Base-by-base conservation (phyloP, 225 moss, liverwort and hornwort species). In the Bryum argenteum region DNA sequence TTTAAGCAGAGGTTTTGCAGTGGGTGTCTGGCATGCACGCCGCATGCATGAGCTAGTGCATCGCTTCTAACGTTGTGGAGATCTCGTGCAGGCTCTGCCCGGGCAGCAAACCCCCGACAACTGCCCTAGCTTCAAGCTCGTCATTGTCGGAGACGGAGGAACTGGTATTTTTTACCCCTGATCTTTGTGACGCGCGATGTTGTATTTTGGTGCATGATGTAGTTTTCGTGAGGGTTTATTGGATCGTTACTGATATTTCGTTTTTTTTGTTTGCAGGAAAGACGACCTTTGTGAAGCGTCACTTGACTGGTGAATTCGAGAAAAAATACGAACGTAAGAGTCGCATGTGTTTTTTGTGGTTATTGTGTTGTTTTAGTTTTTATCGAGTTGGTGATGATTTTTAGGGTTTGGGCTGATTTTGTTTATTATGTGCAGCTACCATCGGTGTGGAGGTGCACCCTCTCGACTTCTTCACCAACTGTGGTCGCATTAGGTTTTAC, bases 361-460 rank as follows among this genome's bases (percentile, higher is more conserved):
- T 59, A 12, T 33, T 6, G 0, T 2, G 33, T 33, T 28, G 2
- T 5, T 5, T 2, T 28, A 5, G 33, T 0, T 33, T 33, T 33
- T 3, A 6, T 6, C 5, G 21, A 14, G 3, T 0, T 11, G 15
- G 28, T 58, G 9, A 12, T 21, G 8, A 6, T 6, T 62, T 41
- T 12, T 5, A 63, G 41, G 13, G 60, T 60, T 60, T 22, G 26
- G 13, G 8, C 24, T 60, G 60, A 39, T 4, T 5, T 11, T 12
- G 21, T 20, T 44, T 3, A 6, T 41, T 12, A 13, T 15, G 7
- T 63, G 43, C 63, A 63, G 63, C 93, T 10, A 93, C 93, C 0
- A 93, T 93, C 42, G 93, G 90, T 8, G 93, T 93, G 33, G 93
- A 93, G 71, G 93, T 93, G 4, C 93, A 93, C 39, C 93, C 93